Evolutionary conservation across 169 alveolate species (phyloP).

Genomic region (Ichthyophthirius multifiliis): DNA sequence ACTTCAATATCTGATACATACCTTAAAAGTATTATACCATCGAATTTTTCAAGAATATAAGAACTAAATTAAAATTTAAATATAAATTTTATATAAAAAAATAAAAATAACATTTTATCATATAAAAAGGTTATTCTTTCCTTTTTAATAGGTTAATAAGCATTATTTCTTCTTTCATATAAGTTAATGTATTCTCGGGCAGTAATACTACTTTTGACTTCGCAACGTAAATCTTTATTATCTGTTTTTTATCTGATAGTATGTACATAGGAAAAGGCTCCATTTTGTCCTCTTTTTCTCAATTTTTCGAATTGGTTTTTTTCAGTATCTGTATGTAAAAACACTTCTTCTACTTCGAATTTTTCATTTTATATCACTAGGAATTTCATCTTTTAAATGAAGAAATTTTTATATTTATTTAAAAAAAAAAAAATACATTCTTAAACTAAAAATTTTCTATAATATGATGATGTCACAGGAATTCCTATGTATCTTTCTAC

Average conservation of each 20-base stretch:
- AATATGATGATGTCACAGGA: background rate
- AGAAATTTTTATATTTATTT: background rate
- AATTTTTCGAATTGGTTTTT: background rate
- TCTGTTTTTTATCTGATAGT: background rate
- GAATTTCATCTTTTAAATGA: background rate
- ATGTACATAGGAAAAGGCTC: constrained; percentile 3
- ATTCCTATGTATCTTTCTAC: constrained; percentile 13
- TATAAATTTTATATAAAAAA: background rate
- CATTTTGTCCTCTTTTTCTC: constrained; percentile 15
- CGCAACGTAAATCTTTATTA: background rate
- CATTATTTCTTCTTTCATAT: background rate
- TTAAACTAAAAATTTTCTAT: background rate
- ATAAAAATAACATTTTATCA: background rate
- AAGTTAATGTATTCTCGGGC: constrained; percentile 4
- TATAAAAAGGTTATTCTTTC: constrained; percentile 1
- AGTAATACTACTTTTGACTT: constrained; percentile 8
- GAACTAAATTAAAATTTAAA: background rate
- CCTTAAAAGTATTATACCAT: background rate
- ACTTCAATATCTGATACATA: background rate
- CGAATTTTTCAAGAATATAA: background rate
- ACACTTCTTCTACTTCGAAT: constrained; percentile 15
- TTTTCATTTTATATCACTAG: background rate
- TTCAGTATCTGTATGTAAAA: background rate
- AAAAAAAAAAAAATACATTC: background rate
- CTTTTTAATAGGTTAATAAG: background rate